Base-by-base conservation (phyloP, 2,329 filamentous ascomycete genomes). In the Fusarium miscanthi region DNA sequence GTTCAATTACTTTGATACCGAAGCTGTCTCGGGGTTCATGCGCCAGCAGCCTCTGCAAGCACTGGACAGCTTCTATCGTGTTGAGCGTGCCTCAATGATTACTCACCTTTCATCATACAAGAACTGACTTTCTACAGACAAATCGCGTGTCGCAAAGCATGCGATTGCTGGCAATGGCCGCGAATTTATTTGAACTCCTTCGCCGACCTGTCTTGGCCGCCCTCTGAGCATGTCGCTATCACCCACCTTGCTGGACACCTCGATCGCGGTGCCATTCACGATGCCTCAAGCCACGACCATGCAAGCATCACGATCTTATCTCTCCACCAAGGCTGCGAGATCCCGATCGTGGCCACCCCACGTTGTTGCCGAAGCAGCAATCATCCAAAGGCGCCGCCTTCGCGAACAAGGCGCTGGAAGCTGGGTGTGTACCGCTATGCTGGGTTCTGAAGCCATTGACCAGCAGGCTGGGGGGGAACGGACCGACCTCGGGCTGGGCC, bases 121-220 rank as follows among this genome's bases (percentile, higher is more conserved):
- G 2, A 12, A 19, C 37, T 60, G 23, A 60, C 48, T 41, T 83
- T 17, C 80, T 81, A 8, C 9, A 70, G 73, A n/a, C 76, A 23
- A 35, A 33, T 6, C 3, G 9, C 30, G 17, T 7, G 4, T 14
- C 19, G n/a, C n/a, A n/a, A 3, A 12, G 1, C 5, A 31, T 30
- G 17, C 12, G n/a, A 16, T 21, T 5, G 11, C 8, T 5, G 7
- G 16, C 11, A 17, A 23, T 16, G 7, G 3, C 9, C 21, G 10
- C 11, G 4, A 16, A n/a, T 33, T 49, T 33, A 8, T 19, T 33
- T 14, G 2, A 13, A 49, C 2, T n/a, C 19, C 16, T 19, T 19
- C 8, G 11, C 21, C 30, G 11, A 11, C 14, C 4, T 41, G n/a
- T 16, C 13, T 23, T 9, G 6, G 21, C 5, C 12, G 23, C 27